Evolutionary conservation across 2,329 filamentous ascomycete genomes (phyloP).

Genomic region (Simplicillium sp.): DNA sequence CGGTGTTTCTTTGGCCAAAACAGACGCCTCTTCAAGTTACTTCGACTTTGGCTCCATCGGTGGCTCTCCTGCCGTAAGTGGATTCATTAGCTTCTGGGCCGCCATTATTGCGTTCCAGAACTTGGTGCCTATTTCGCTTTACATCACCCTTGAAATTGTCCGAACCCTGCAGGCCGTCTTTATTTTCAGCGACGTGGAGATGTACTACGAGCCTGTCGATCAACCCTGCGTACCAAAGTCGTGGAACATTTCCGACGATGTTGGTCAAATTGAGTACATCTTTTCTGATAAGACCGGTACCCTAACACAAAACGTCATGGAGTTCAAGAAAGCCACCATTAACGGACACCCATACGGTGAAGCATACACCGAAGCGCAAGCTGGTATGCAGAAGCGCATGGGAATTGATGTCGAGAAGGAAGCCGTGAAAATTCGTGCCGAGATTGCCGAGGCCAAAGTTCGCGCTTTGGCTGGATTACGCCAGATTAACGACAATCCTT

Average conservation of each 20-base stretch:
- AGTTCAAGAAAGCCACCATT: slow-evolving; percentile 97
- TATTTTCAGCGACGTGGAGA: slow-evolving; percentile 90
- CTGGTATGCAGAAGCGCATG: slow-evolving; percentile 87
- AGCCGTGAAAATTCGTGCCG: slow-evolving; percentile 56
- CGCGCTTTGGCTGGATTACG: slow-evolving; percentile 66
- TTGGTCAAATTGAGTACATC: slow-evolving; percentile 98
- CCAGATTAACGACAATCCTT: slow-evolving; percentile 77
- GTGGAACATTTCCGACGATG: slow-evolving; percentile 97
- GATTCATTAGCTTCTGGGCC: slow-evolving; percentile 96
- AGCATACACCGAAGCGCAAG: slow-evolving; percentile 93
- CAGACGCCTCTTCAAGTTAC: slow-evolving; percentile 63
- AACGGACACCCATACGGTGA: slow-evolving; percentile 96
- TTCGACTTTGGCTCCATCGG: slow-evolving; percentile 86
- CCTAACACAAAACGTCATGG: slow-evolving; percentile 95
- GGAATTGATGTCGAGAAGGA: slow-evolving; percentile 83
- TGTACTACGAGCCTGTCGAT: slow-evolving; percentile 95
- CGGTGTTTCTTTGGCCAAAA: slow-evolving; percentile 69
- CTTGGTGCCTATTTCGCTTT: slow-evolving; percentile 94
- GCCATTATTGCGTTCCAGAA: slow-evolving; percentile 95
- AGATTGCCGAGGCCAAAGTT: slow-evolving; percentile 70
- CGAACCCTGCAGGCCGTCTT: slow-evolving; percentile 89
- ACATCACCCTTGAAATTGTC: slow-evolving; percentile 94
- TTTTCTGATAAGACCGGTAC: slow-evolving; percentile 98
- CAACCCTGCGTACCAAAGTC: slow-evolving; percentile 95
- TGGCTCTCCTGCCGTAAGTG: slow-evolving; percentile 63